A percentile compares a stretch with the other conserved stretches of the same genome.
These are phyloP conservation scores for Astrephomene gubernaculifera DNA, from an alignment of 139 green algal species.

Conservation along the genomic window DNA sequence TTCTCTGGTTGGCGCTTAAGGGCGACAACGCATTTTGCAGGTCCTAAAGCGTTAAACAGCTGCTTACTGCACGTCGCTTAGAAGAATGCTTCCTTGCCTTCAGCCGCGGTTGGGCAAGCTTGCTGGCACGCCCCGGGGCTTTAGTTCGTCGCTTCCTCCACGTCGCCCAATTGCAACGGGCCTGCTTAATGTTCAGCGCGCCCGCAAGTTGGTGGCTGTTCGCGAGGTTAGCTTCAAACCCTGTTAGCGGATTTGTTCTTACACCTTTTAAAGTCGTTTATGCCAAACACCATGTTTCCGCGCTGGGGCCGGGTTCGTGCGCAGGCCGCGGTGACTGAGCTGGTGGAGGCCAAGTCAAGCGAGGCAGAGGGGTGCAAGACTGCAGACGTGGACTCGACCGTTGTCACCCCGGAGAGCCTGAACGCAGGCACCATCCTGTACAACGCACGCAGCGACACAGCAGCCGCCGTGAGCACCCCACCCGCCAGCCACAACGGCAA, in stretches of 20 bases:
- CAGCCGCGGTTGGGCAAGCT: neutral
- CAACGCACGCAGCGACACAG: conserved; percentile 22
- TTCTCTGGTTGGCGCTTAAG: neutral
- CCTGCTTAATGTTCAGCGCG: neutral
- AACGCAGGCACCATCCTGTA: conserved; percentile 50
- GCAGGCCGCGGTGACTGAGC: conserved; percentile 64
- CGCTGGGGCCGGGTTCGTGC: neutral
- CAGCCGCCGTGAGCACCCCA: neutral
- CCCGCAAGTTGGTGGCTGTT: conserved; percentile 22
- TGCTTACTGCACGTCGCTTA: neutral
- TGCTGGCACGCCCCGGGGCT: neutral
- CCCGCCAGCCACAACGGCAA: conserved; percentile 13
- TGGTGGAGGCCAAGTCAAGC: conserved; percentile 47
- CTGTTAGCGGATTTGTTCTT: neutral
- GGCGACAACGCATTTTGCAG: too few relatives aligned
- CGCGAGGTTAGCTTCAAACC: neutral
- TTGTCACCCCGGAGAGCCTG: neutral
- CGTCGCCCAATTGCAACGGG: neutral
- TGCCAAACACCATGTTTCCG: neutral
- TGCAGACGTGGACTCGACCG: conserved; percentile 20
- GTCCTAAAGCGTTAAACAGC: neutral
- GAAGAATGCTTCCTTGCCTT: conserved; percentile 20
- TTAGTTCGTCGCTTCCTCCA: neutral
- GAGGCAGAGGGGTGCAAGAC: neutral
- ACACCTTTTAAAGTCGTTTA: neutral